These are phyloP conservation scores for Mortierella sp. DNA, from an alignment of 371 early-diverging fungal species.

Conservation along the genomic window DNA sequence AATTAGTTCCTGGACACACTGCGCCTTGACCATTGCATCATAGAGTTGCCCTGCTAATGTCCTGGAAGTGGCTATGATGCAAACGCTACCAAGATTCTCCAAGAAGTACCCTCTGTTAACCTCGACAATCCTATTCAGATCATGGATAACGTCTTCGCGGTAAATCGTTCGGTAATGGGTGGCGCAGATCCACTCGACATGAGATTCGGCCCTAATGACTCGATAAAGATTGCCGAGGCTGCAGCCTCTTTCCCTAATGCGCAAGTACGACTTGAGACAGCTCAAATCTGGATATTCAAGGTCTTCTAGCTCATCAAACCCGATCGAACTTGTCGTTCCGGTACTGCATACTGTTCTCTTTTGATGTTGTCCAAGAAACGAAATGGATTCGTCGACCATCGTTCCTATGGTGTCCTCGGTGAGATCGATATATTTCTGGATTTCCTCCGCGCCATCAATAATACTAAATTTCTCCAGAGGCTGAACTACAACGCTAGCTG, in stretches of 20 bases:
- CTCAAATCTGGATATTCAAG: constrained; percentile 24
- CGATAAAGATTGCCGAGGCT: constrained; percentile 23
- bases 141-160: not conserved
- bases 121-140: not conserved
- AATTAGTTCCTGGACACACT: constrained; percentile 5
- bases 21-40: constrained; percentile 10
- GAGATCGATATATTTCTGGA: not conserved
- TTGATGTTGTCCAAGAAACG: not conserved
- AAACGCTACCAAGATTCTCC: constrained; percentile 5
- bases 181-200: constrained; percentile 33
- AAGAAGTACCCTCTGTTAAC: constrained; percentile 10
- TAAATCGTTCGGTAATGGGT: constrained; percentile 19
- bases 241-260: constrained; percentile 2
- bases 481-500: not conserved
- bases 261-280: constrained; percentile 14
- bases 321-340: not conserved
- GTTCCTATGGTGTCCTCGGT: not conserved
- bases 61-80: constrained; percentile 1
- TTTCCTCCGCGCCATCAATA: constrained; percentile 6
- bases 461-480: not conserved
- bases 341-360: not conserved
- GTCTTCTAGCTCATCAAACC: not conserved
- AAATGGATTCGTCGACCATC: constrained; percentile 9
- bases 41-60: constrained; percentile 15
- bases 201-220: constrained; percentile 8